A percentile compares a stretch with the other conserved stretches of the same genome.
Evolutionary conservation across 2,329 filamentous ascomycete genomes (phyloP).

Genomic region (Sporothrix schenckii): DNA sequence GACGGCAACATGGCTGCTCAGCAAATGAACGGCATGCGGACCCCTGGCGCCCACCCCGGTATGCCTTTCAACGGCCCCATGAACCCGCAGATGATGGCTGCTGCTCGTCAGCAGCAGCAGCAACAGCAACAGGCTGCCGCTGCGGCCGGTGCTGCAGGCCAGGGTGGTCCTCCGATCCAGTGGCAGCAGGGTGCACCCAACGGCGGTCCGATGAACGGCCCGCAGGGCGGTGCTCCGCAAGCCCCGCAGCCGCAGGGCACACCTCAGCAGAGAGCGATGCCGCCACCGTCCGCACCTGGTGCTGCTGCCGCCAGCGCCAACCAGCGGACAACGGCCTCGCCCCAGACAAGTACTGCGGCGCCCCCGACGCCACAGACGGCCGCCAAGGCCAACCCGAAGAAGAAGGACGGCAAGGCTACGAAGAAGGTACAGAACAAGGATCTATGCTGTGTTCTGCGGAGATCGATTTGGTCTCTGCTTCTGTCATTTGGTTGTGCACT

Average conservation of each 20-base stretch:
- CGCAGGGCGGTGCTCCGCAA: slow-evolving; percentile 47
- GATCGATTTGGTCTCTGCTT: background rate
- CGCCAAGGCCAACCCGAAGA: slow-evolving; percentile 75
- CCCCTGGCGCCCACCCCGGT: slow-evolving; percentile 68
- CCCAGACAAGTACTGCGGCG: slow-evolving; percentile 65
- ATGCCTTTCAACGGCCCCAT: slow-evolving; percentile 61
- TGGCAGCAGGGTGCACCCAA: slow-evolving; percentile 52
- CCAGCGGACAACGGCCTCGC: slow-evolving; percentile 62
- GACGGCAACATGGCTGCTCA: slow-evolving; percentile 51
- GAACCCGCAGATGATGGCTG: slow-evolving; percentile 63
- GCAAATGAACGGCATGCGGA: slow-evolving; percentile 69
- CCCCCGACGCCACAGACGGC: slow-evolving; percentile 76
- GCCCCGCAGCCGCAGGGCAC: slow-evolving; percentile 65
- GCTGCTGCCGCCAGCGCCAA: slow-evolving; percentile 48
- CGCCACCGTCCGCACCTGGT: slow-evolving; percentile 64
- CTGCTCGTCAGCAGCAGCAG: slow-evolving; percentile 47
- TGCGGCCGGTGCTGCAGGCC: slow-evolving; percentile 35
- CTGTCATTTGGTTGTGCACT: background rate
- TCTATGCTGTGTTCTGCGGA: background rate
- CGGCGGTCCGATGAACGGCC: slow-evolving; percentile 48
- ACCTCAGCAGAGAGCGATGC: slow-evolving; percentile 72
- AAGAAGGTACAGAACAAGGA: slow-evolving; percentile 62
- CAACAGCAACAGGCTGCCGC: slow-evolving; percentile 32
- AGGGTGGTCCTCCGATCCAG: slow-evolving; percentile 51
- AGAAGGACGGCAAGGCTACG: slow-evolving; percentile 68